Evolutionary conservation across 306 rosid genomes (phyloP).

Genomic region (Prunus mongolica): DNA sequence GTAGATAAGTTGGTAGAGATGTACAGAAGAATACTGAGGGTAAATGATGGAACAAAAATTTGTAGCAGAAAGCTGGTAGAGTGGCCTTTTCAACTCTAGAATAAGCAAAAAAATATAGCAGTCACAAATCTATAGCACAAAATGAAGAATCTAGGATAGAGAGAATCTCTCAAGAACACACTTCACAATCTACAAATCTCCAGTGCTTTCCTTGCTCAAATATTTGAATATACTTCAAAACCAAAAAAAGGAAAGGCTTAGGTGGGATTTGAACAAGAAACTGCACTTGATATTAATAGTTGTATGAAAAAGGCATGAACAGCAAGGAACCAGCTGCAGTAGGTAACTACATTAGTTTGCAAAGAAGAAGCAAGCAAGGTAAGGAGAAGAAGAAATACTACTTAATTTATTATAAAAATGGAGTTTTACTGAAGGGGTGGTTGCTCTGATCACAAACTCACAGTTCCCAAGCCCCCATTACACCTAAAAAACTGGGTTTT

Average conservation of each 20-base stretch:
- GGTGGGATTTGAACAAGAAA: conserved; percentile 9
- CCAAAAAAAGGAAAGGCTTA: background rate
- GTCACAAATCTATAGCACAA: background rate
- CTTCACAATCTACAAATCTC: too few relatives aligned
- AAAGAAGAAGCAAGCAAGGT: conserved; percentile 19
- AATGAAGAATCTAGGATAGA: background rate
- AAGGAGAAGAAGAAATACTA: background rate
- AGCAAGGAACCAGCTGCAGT: background rate
- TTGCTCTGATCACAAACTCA: conserved; percentile 22
- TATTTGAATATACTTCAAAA: background rate
- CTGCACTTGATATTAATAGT: background rate
- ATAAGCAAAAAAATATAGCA: background rate
- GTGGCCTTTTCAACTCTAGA: background rate
- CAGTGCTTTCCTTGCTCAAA: background rate
- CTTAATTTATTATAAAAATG: background rate
- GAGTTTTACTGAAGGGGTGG: conserved; percentile 5
- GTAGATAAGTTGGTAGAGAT: conserved; percentile 19
- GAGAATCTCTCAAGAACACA: too few relatives aligned
- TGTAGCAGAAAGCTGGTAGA: conserved; percentile 10
- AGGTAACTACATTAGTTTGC: conserved; percentile 20
- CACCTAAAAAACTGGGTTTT: conserved; percentile 16
- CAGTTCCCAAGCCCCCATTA: conserved; percentile 39
- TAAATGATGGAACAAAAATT: background rate
- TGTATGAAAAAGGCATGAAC: conserved; percentile 15
- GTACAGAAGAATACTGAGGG: background rate